These are phyloP conservation scores for Dichotomopilus funicola DNA, from an alignment of 2,329 filamentous ascomycete genomes.

Conservation along the genomic window DNA sequence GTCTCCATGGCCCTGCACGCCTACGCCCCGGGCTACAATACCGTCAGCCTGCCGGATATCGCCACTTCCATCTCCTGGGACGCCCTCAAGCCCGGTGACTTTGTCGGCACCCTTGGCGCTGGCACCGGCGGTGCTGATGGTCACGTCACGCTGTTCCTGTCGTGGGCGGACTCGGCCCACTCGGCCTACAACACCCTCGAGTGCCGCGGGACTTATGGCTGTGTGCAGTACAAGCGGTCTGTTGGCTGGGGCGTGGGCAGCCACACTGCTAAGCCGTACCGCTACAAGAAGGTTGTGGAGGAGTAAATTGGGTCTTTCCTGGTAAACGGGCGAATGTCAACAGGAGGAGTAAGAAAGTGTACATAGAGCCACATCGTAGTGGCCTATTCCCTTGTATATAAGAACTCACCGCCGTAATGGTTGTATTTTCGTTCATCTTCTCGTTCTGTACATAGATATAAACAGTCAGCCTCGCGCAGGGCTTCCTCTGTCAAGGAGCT, in stretches of 20 bases:
- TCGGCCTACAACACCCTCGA: slow-evolving; percentile 11
- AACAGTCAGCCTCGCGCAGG: too few relatives aligned
- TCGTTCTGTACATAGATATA: too few relatives aligned
- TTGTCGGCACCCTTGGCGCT: slow-evolving; percentile 13
- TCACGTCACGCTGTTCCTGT: slow-evolving; percentile 11
- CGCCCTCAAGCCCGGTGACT: slow-evolving; percentile 13
- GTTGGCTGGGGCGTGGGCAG: slow-evolving; percentile 6
- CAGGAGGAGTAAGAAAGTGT: too few relatives aligned
- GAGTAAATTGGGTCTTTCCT: too few relatives aligned
- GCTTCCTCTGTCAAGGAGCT: too few relatives aligned
- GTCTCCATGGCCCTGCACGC: slow-evolving; percentile 16
- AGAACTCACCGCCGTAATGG: too few relatives aligned
- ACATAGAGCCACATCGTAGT: too few relatives aligned
- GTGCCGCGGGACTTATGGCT: slow-evolving; percentile 11
- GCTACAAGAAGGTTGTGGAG: slow-evolving; percentile 6
- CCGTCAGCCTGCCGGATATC: slow-evolving; percentile 10
- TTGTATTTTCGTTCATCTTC: too few relatives aligned
- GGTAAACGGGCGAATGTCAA: too few relatives aligned
- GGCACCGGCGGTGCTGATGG: slow-evolving; percentile 13
- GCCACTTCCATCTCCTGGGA: slow-evolving; percentile 7
- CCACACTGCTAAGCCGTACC: slow-evolving; percentile 14
- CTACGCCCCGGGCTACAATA: slow-evolving; percentile 12
- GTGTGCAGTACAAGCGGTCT: slow-evolving; percentile 8
- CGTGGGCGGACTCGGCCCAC: slow-evolving; percentile 7
- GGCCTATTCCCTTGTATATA: too few relatives aligned